Evolutionary conservation across 2,329 filamentous ascomycete species (phyloP), one percentile per base, ranked within the genome.

Genomic region (Clarireedia sp.): DNA sequence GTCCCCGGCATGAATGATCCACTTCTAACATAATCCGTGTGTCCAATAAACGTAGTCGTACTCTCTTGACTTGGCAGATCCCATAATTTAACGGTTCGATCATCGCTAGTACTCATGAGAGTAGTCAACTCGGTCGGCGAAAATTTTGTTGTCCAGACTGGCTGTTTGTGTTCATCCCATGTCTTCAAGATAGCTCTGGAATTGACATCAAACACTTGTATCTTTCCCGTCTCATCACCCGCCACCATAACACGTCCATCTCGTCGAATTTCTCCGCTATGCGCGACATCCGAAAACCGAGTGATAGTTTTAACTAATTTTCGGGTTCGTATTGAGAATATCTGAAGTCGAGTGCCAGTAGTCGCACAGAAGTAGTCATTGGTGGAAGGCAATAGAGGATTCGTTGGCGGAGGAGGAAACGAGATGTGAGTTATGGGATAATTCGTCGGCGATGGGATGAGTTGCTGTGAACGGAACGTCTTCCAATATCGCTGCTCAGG

Each of bases 401-500:
- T 69, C 51, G 55, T 66, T 71, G 70, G 68, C 68, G 72, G 69
- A 66, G 70, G 71, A 59, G 79, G 87, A 69, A 85, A 86, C 49
- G 89, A 91, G 70, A 99, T 95, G 71, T 95, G 86, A 36, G 90
- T 96, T 66, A 99, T 83, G 46, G 90, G 87, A 61, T 94, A 90
- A 61, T 91, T 56, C 21, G 54, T 48, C 45, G 54, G 90, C 60
- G 92, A 95, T 46, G 94, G 89, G 59, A 97, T 85, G 59, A 92
- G 84, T 56, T 95, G 83, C 62, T 91, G 89, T 64, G 91, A 94
- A 74, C 89, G 90, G 77, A 99, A 99, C 12, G 87, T 86, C 69
- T 87, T 87, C 95, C 95, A 99, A 78, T 97, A 97, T 62, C 86
- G 82, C 74, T 97, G 91, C 75, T 99, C 94, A 33, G 91, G 86